Conservation (phyloP, 2,329 filamentous ascomycete species). For the Penicillium sp. region DNA sequence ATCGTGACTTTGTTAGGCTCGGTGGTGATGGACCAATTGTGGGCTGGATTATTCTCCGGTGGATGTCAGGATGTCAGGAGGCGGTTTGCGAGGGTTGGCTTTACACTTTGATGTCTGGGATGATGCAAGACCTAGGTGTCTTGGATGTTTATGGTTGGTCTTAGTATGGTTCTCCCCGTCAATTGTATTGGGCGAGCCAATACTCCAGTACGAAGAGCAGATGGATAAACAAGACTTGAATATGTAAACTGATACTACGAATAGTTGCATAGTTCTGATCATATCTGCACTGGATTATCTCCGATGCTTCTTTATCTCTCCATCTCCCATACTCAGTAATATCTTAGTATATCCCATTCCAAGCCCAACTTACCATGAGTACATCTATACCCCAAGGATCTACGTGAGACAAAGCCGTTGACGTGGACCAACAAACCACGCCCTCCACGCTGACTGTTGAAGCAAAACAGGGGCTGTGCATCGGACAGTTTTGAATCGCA, state of each 20-base stretch:
- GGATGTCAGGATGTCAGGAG: slow-evolving; percentile 11
- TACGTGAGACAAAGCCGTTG: slow-evolving; percentile 12
- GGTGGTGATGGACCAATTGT: slow-evolving; percentile 14
- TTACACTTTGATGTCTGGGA: slow-evolving; percentile 1
- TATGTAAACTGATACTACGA: too few relatives aligned
- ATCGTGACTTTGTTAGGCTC: slow-evolving; percentile 14
- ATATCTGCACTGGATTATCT: too few relatives aligned
- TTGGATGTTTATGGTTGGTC: neutral
- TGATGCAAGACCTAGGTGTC: neutral
- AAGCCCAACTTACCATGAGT: neutral
- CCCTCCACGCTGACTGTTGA: neutral
- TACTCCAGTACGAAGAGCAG: too few relatives aligned
- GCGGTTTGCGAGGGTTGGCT: slow-evolving; percentile 11
- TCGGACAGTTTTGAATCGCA: slow-evolving; percentile 9
- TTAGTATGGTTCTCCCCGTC: too few relatives aligned
- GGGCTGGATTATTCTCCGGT: slow-evolving; percentile 16
- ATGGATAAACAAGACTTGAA: too few relatives aligned
- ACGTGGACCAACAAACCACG: slow-evolving; percentile 15
- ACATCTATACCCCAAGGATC: neutral
- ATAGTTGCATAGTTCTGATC: too few relatives aligned
- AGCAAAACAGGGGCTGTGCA: neutral
- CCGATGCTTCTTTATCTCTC: too few relatives aligned
- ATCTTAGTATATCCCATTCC: too few relatives aligned
- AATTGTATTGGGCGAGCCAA: too few relatives aligned
- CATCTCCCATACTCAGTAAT: too few relatives aligned